A percentile compares a stretch with the other conserved stretches of the same genome.
These are phyloP conservation scores for Starmerella sp. DNA, from an alignment of 805 yeast species.

Conservation along the genomic window DNA sequence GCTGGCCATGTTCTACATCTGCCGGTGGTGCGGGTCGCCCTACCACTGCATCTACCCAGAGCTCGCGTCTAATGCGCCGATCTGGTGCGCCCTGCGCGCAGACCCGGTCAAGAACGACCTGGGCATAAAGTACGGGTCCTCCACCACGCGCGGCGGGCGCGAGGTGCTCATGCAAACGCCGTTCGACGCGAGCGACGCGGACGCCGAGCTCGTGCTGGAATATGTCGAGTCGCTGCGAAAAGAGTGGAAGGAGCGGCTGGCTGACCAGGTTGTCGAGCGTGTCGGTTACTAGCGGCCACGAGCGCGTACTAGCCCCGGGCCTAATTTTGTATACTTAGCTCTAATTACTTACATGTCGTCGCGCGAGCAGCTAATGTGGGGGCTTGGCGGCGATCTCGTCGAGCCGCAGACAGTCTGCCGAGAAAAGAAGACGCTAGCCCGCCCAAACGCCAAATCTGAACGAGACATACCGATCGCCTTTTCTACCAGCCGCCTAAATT, in stretches of 20 bases:
- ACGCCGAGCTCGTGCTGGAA: constrained; percentile 52
- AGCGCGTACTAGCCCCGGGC: no score
- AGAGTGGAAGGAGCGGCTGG: constrained; percentile 67
- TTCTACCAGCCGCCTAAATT: no score
- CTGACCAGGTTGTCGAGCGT: constrained; percentile 55
- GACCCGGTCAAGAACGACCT: constrained; percentile 40
- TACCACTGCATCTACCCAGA: constrained; percentile 87
- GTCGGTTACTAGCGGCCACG: constrained; percentile 11
- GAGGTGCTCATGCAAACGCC: constrained; percentile 45
- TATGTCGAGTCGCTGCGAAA: constrained; percentile 46
- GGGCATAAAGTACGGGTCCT: constrained; percentile 60
- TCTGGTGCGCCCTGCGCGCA: constrained; percentile 49
- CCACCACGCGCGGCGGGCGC: constrained; percentile 50
- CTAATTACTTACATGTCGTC: no score
- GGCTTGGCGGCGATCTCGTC: no score
- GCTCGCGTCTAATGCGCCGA: constrained; percentile 79
- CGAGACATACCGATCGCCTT: no score
- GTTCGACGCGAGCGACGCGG: constrained; percentile 31
- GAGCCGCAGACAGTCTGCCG: no score
- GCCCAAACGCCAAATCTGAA: no score
- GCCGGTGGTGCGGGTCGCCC: constrained; percentile 70
- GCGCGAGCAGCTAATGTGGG: no score
- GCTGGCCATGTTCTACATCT: constrained; percentile 71
- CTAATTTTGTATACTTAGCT: no score
- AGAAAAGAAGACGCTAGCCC: no score